A percentile compares a stretch with the other conserved stretches of the same genome.
These are phyloP conservation scores for Syzygium malaccense DNA, from an alignment of 441 rosid genomes.

Conservation along the genomic window DNA sequence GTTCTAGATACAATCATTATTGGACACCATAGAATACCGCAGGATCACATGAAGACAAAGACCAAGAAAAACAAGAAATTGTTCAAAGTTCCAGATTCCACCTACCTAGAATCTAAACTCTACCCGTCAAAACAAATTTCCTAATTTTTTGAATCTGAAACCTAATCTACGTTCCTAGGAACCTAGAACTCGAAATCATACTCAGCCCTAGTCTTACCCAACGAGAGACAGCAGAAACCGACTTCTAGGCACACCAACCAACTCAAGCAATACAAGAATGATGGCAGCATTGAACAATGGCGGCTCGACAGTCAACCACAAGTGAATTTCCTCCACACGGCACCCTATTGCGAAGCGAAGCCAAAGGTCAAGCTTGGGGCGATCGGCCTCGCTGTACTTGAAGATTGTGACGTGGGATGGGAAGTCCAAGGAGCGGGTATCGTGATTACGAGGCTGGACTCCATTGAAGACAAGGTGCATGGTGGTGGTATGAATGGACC, in stretches of 20 bases:
- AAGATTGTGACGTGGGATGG: not conserved
- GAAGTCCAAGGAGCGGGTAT: not conserved
- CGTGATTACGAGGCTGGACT: not conserved
- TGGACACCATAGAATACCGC: too few relatives aligned
- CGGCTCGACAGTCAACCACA: not conserved
- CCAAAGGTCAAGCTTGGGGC: not conserved
- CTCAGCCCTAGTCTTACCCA: not conserved
- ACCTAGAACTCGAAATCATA: too few relatives aligned
- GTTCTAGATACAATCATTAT: too few relatives aligned
- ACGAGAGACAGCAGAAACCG: too few relatives aligned
- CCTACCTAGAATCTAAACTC: too few relatives aligned
- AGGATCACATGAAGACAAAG: too few relatives aligned
- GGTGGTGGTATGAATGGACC: not conserved
- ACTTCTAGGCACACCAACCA: too few relatives aligned
- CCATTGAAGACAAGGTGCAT: not conserved
- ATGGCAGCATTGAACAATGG: not conserved
- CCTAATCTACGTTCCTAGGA: accelerated
- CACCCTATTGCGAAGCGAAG: not conserved
- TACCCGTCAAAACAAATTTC: too few relatives aligned
- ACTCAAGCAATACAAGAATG: not conserved
- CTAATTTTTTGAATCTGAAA: too few relatives aligned
- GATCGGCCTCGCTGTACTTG: not conserved
- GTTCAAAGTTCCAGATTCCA: accelerated
- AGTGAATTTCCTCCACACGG: not conserved
- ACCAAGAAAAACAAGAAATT: too few relatives aligned